Evolutionary conservation across 2,329 filamentous ascomycete species (phyloP).

Genomic region (Nemania bipapillata): DNA sequence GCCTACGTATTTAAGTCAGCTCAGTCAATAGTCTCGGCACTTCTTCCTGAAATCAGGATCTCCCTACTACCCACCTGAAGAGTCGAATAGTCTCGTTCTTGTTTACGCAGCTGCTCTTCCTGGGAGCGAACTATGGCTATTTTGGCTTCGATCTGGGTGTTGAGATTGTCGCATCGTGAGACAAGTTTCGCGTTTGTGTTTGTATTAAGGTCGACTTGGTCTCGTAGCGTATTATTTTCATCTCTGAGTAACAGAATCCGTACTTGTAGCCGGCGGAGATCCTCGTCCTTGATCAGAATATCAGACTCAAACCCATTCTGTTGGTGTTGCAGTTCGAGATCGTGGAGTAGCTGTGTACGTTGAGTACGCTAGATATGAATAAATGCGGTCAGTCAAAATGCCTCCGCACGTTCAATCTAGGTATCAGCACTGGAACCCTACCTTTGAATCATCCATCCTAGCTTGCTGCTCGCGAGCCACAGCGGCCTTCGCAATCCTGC

Average conservation of each 20-base stretch:
- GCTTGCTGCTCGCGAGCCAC: constrained; percentile 47
- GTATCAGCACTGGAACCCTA: constrained; percentile 36
- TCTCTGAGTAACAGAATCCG: constrained; percentile 77
- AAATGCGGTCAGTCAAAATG: neutral
- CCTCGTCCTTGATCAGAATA: constrained; percentile 78
- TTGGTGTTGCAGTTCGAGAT: constrained; percentile 77
- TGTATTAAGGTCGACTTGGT: constrained; percentile 62
- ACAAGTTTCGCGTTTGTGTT: constrained; percentile 51
- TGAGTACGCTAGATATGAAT: constrained; percentile 55
- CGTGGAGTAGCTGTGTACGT: constrained; percentile 60
- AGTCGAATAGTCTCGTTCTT: constrained; percentile 60
- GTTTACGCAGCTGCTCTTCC: constrained; percentile 61
- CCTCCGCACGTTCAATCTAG: neutral
- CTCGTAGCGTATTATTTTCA: constrained; percentile 75
- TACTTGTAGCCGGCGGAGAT: constrained; percentile 74
- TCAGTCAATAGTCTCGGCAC: neutral
- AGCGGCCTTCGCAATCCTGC: constrained; percentile 46
- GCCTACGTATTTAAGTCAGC: constrained; percentile 61
- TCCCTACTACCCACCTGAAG: constrained; percentile 56
- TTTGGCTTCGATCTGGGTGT: constrained; percentile 57
- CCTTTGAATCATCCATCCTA: constrained; percentile 55
- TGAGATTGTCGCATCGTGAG: constrained; percentile 55
- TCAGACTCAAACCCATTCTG: constrained; percentile 72
- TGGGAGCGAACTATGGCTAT: constrained; percentile 58
- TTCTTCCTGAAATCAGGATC: too few relatives aligned